Conservation (phyloP, 164 flowering plant species). For the Umbilicus rupestris region DNA sequence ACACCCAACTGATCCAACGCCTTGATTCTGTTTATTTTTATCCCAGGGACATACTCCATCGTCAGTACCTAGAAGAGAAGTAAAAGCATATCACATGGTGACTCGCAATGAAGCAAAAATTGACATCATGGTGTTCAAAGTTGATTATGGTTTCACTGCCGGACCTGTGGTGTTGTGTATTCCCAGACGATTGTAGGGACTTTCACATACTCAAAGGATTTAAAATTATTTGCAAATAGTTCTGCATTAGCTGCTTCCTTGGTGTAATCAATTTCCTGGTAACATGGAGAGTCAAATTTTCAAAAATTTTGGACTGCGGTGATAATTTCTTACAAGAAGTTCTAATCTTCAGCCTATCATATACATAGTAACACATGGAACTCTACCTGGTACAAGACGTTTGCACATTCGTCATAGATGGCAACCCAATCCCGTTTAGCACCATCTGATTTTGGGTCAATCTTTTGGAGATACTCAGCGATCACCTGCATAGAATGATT, state of each 20-base stretch:
- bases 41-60: slow-evolving; percentile 99
- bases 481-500: slow-evolving; percentile 43
- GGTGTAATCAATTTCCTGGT: slow-evolving; percentile 96
- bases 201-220: slow-evolving; percentile 77
- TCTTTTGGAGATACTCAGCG: slow-evolving; percentile 92
- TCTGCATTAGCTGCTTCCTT: slow-evolving; percentile 96
- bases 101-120: neutral
- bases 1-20: slow-evolving; percentile 92
- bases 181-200: slow-evolving; percentile 81
- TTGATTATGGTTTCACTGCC: slow-evolving; percentile 1
- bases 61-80: slow-evolving; percentile 53
- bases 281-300: too few species aligned
- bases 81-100: neutral
- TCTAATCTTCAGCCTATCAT: neutral
- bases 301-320: too few species aligned
- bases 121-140: neutral
- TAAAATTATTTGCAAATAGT: slow-evolving; percentile 75
- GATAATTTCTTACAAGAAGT: neutral
- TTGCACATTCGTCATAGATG: slow-evolving; percentile 96
- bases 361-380: neutral
- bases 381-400: slow-evolving; percentile 76
- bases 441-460: slow-evolving; percentile 99
- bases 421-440: slow-evolving; percentile 99
- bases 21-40: slow-evolving; percentile 84
- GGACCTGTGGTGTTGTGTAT: slow-evolving; percentile 92